These are phyloP conservation scores for Arachnopeziza araneosa DNA, from an alignment of 2,329 filamentous ascomycete genomes.

Conservation along the genomic window DNA sequence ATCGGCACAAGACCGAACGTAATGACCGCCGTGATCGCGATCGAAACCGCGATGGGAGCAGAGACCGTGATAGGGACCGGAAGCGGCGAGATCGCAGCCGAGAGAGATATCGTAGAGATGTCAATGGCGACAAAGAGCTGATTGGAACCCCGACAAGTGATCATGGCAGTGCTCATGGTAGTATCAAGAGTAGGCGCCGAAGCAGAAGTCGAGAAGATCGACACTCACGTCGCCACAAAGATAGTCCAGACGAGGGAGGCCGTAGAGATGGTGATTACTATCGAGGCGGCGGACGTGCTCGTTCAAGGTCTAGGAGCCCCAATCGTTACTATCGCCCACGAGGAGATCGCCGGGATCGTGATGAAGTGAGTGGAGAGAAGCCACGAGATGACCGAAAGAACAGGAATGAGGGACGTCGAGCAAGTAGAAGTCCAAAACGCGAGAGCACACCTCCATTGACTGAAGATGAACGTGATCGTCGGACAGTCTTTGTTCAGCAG, in stretches of 20 bases:
- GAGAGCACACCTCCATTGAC: constrained; percentile 68
- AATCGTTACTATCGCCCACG: constrained; percentile 49
- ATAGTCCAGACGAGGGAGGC: constrained; percentile 39
- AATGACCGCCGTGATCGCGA: constrained; percentile 49
- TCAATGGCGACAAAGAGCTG: constrained; percentile 45
- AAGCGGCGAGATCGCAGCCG: constrained; percentile 54
- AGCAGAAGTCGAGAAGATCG: constrained; percentile 72
- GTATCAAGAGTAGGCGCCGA: constrained; percentile 75
- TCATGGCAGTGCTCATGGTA: constrained; percentile 60
- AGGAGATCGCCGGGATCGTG: constrained; percentile 44
- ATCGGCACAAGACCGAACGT: constrained; percentile 49
- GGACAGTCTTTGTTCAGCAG: constrained; percentile 98
- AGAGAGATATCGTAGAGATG: constrained; percentile 42
- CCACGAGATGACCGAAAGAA: constrained; percentile 36
- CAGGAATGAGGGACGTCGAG: constrained; percentile 34
- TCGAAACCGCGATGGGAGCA: constrained; percentile 48
- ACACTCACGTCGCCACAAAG: constrained; percentile 67
- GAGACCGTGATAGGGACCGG: constrained; percentile 51
- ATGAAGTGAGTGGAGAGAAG: constrained; percentile 46
- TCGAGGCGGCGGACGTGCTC: constrained; percentile 56
- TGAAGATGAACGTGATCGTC: constrained; percentile 92
- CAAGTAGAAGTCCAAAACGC: constrained; percentile 36
- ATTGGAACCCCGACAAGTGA: constrained; percentile 68
- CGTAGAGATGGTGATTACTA: constrained; percentile 63
- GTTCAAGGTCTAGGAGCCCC: constrained; percentile 68